Percentiles rank a stretch among this genome's conserved stretches.
phyloP scores from a whole-genome alignment of 805 yeast genomes.

The Starmerella scarabaei region DNA sequence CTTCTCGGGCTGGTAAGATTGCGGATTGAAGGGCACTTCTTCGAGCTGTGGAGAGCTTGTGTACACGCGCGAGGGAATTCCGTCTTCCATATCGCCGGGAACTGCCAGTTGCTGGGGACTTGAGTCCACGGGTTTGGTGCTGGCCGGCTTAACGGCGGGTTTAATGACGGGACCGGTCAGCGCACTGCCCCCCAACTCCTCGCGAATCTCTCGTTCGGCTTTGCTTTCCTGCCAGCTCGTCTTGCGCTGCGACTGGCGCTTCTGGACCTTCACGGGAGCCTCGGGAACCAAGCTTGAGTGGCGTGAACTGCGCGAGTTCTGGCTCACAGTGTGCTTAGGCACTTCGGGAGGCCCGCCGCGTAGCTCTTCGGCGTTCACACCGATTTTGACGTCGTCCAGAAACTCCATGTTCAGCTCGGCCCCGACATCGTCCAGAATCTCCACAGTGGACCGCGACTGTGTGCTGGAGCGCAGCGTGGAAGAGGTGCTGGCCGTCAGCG shows the following conservation, averaged over 20 bases:
- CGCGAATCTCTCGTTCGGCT: background rate
- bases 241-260: background rate
- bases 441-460: conserved; percentile 20
- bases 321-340: background rate
- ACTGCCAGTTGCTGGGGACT: too few species aligned
- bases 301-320: conserved; percentile 2
- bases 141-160: too few species aligned
- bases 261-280: background rate
- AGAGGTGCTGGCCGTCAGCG: background rate
- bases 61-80: background rate
- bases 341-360: conserved; percentile 1
- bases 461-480: background rate
- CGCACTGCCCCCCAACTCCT: background rate
- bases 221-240: background rate
- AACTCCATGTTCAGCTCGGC: conserved; percentile 20
- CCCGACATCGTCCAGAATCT: conserved; percentile 22
- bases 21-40: conserved; percentile 21
- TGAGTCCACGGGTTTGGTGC: background rate
- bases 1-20: conserved; percentile 9
- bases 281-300: conserved; percentile 5
- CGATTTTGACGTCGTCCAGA: conserved; percentile 16
- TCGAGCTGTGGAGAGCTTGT: conserved; percentile 15
- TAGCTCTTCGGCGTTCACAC: conserved; percentile 12
- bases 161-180: background rate
- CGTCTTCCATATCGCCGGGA: too few species aligned